These are phyloP conservation scores for Pythium grandisporangium DNA, from an alignment of 352 stramenopile species.

Conservation along the genomic window DNA sequence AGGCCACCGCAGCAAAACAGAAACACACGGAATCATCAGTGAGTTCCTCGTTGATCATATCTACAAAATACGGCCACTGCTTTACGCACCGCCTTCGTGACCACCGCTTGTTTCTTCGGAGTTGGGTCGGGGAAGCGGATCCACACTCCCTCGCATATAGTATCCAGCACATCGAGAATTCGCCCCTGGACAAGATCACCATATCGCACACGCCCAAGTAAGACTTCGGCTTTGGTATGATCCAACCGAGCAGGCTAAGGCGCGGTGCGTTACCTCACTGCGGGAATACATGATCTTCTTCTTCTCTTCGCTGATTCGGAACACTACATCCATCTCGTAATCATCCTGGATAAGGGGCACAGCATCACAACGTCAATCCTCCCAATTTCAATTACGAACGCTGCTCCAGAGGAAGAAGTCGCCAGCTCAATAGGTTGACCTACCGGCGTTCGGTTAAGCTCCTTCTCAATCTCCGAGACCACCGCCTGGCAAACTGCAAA, in stretches of 20 bases:
- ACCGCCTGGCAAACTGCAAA: constrained; percentile 77
- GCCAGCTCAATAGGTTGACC: too few species aligned
- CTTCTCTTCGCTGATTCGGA: constrained; percentile 83
- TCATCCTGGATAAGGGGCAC: too few species aligned
- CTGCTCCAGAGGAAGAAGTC: too few species aligned
- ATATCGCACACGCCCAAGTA: neutral
- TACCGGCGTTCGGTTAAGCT: constrained; percentile 71
- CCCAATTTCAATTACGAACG: too few species aligned
- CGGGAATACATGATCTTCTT: constrained; percentile 79
- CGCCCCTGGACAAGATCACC: constrained; percentile 37
- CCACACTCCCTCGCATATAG: constrained; percentile 47
- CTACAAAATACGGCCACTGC: too few species aligned
- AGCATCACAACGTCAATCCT: too few species aligned
- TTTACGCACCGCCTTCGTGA: constrained; percentile 41
- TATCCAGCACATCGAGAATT: constrained; percentile 80
- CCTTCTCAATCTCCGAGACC: constrained; percentile 70
- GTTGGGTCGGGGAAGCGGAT: constrained; percentile 22
- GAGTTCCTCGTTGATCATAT: neutral
- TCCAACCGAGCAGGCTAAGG: too few species aligned
- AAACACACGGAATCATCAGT: too few species aligned
- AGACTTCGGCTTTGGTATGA: too few species aligned
- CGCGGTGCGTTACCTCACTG: constrained; percentile 68
- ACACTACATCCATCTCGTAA: constrained; percentile 78
- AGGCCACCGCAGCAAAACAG: too few species aligned
- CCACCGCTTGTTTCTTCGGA: constrained; percentile 46